Evolutionary conservation across 2,329 filamentous ascomycete species (phyloP).

Genomic region (Fusarium nematophilum): DNA sequence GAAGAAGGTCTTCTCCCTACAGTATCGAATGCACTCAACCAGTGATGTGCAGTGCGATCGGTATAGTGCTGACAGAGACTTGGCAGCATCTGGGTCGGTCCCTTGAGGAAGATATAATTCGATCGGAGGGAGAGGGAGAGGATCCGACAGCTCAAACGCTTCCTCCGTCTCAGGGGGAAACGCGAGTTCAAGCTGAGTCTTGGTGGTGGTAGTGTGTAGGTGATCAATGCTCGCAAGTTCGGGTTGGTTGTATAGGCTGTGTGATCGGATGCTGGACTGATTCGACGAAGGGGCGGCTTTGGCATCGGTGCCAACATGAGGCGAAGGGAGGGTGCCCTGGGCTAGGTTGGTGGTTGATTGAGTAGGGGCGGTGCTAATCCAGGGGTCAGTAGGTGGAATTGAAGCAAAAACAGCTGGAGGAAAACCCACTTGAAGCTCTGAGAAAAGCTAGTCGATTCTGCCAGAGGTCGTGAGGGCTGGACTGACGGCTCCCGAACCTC

Average conservation of each 20-base stretch:
- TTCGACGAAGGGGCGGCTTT: slow-evolving; percentile 20
- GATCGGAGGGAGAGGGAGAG: slow-evolving; percentile 86
- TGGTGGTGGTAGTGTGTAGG: slow-evolving; percentile 67
- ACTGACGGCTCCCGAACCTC: slow-evolving; percentile 59
- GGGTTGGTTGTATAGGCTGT: slow-evolving; percentile 70
- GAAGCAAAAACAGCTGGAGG: not conserved
- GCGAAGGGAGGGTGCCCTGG: slow-evolving; percentile 45
- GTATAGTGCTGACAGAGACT: slow-evolving; percentile 87
- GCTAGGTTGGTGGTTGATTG: slow-evolving; percentile 45
- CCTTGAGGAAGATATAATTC: slow-evolving; percentile 81
- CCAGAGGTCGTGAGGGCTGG: slow-evolving; percentile 60
- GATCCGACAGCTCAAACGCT: slow-evolving; percentile 68
- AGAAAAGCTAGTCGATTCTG: slow-evolving; percentile 59
- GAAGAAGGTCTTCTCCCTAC: slow-evolving; percentile 97
- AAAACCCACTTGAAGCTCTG: slow-evolving; percentile 63
- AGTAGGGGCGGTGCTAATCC: slow-evolving; percentile 48
- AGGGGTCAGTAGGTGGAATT: slow-evolving; percentile 34
- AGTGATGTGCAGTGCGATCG: slow-evolving; percentile 95
- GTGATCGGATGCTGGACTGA: slow-evolving; percentile 40
- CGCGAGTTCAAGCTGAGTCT: slow-evolving; percentile 68
- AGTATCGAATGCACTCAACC: slow-evolving; percentile 94
- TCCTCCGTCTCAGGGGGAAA: slow-evolving; percentile 70
- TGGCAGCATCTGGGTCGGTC: slow-evolving; percentile 88
- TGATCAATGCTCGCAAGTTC: slow-evolving; percentile 67
- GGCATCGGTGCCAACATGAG: slow-evolving; percentile 41